Base-by-base conservation (phyloP, 1,139 yeast species). In the Candida anutae region DNA sequence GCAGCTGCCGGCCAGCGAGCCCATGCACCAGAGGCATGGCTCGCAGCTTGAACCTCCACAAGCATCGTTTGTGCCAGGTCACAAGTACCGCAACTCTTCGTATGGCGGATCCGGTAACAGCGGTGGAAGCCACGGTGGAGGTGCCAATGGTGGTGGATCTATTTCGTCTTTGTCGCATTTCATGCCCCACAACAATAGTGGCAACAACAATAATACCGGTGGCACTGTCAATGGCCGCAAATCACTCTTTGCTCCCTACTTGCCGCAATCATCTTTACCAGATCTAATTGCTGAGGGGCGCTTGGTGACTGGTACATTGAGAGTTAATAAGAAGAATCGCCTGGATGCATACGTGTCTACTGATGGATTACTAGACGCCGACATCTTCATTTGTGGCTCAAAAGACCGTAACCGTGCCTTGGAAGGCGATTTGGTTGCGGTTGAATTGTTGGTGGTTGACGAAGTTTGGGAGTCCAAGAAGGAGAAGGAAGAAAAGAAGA, bases 341-440 rank as follows among this genome's bases (percentile, higher is more conserved):
- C 84, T 95, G 1, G 98, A 90, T 55, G 98, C 98, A 1, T 90
- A 93, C 56, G 97, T 90, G 12, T 79, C 96, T 4, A 90, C 97
- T 0, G 96, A 88, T 50, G 96, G 96, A 3, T 69, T 88, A 24
- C 67, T 90, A 38, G 98, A 90, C 55, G 95, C 97, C 0, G 98
- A 90, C 54, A 85, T 90, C 37, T 90, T 87, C 50, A 90, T 90
- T 40, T 93, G 97, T 62, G 98, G 98, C 9, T 88, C 97, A n/a
- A 90, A 90, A 53, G 98, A 90, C 55, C 83, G 98, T 52, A 90
- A 90, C 55, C 77, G 98, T 50, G 97, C 98, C 8, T 64, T 90
- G 30, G 98, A 90, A 57, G 96, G 97, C 30, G 98, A 90, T 52
- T 62, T 85, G 34, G 98, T 90, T 20, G 98, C 98, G 0, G 87